Base-by-base conservation (phyloP, 257 asterid species). In the Solanum arcanum region DNA sequence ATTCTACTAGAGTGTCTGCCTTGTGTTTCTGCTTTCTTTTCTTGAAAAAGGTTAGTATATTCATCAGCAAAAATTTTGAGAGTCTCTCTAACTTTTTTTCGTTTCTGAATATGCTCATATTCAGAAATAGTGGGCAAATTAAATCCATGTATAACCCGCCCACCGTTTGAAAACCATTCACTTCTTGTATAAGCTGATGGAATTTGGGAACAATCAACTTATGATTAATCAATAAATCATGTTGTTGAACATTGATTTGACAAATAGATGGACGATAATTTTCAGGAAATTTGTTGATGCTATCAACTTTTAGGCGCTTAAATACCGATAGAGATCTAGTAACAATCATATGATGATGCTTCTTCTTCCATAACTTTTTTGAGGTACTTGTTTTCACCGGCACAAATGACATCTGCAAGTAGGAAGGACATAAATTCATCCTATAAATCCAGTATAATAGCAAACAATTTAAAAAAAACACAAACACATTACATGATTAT, bases 1-100 rank as follows among this genome's bases (percentile, higher is more conserved):
- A 37, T 37, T 37, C 39, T 37, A 0, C 6, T 37, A 37, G 7
- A 37, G 6, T 0, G 10, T 83, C 59, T 59, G 31, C 37, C 73
- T 20, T 16, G 12, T 16, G 59, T 41, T 25, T 39, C 47, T 74
- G 68, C 64, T 52, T 84, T 83, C n/a, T 87, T 13, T 83, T 87
- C 88, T 66, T 16, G 69, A 35, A 20, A 83, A 31, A 74, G 83
- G 12, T 42, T 31, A 3, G 86, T 21, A 39, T 77, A 68, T 9
- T 75, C 12, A 27, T 83, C 86, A 5, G 66, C 66, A n/a, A 90
- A 90, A 56, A 85, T 74, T 13, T 89, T 82, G 9, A 87, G 77
- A 10, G 88, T 23, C 49, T 83, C 60, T 72, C 69, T 83, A 75
- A 87, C 91, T 49, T 16, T 9, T 64, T 39, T 15, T 68, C 12